These are phyloP conservation scores for Chloranthus sessilifolius DNA, from an alignment of 164 flowering plant genomes.

Conservation along the genomic window DNA sequence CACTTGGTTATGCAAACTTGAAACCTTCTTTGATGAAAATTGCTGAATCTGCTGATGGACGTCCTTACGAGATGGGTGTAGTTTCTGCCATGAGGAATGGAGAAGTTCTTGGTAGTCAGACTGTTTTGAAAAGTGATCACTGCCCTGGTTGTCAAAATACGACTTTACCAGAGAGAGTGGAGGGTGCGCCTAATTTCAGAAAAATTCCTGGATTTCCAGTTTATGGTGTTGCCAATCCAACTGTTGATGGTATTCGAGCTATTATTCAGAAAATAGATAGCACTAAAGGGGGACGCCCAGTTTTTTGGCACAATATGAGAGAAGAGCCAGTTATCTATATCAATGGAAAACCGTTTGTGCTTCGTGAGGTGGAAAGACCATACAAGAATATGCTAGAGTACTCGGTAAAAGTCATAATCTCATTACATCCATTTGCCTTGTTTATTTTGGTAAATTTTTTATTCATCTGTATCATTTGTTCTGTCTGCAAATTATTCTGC, in stretches of 20 bases:
- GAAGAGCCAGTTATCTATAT: slow-evolving; percentile 98
- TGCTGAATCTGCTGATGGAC: slow-evolving; percentile 77
- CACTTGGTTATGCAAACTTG: slow-evolving; percentile 68
- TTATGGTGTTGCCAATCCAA: slow-evolving; percentile 97
- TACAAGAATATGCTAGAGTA: slow-evolving; percentile 94
- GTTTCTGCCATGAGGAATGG: slow-evolving; percentile 90
- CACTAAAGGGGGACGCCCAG: slow-evolving; percentile 61
- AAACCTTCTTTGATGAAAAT: slow-evolving; percentile 55
- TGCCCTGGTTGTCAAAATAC: slow-evolving; percentile 91
- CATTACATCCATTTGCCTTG: too few relatives aligned
- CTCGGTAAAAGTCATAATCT: slow-evolving; percentile 40
- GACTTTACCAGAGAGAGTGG: slow-evolving; percentile 79
- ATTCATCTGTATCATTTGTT: too few relatives aligned
- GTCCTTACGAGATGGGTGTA: slow-evolving; percentile 80
- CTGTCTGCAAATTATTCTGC: too few relatives aligned
- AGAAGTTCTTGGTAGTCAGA: slow-evolving; percentile 90
- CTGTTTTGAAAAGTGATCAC: slow-evolving; percentile 93
- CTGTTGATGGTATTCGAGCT: slow-evolving; percentile 86
- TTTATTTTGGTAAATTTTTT: background rate
- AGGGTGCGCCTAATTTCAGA: slow-evolving; percentile 96
- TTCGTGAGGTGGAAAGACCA: slow-evolving; percentile 97
- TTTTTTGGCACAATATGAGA: slow-evolving; percentile 98
- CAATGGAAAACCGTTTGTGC: slow-evolving; percentile 96
- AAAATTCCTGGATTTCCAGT: slow-evolving; percentile 97
- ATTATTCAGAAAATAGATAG: slow-evolving; percentile 74